Evolutionary conservation across 306 rosid genomes (phyloP), one percentile per base, ranked within the genome.

Genomic region (Lathyrus oleraceus): DNA sequence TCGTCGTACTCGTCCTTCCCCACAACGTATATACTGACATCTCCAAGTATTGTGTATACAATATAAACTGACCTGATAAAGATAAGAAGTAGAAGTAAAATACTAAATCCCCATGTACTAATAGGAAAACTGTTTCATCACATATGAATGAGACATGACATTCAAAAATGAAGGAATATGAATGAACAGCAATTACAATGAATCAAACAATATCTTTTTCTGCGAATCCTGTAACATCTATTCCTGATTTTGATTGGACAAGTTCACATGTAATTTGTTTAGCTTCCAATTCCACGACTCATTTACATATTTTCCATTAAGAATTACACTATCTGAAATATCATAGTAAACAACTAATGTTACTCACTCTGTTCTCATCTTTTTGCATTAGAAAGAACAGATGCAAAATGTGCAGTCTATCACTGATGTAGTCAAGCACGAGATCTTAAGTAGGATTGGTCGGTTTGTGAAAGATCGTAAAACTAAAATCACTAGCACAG

Each of bases 1-100:
- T 89, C 98, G 67, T 89, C 96, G 30, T 87, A 88, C 78, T 83
- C 96, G 2, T 93, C 98, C 86, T 93, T 93, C 61, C 98, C 98
- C 71, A 88, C 94, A 43, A 88, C 78, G 61, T 79, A 93, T 75
- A 93, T 86, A 75, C 91, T 86, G 82, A 93, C 97, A 82, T 93
- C 97, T 20, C 98, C 98, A 35, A 93, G 94, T 61, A 88, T 89
- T 3, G 96, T 90, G 88, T 88, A 93, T 38, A 93, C 98, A 61
- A 90, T 84, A 81, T 90, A 90, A 38, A 93, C 98, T 44, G 98
- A 93, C 89, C 98, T 93, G 97, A 71, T 10, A 78, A 30, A 65
- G 47, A 2, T 9, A 57, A 66, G 62, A 71, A 63, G 53, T 38
- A 32, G 10, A 56, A 68, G 53, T 67, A 20, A 72, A 36, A 61